phyloP scores from a whole-genome alignment of 1,284 basidiomycete genomes.

The Sporisorium sorghi region DNA sequence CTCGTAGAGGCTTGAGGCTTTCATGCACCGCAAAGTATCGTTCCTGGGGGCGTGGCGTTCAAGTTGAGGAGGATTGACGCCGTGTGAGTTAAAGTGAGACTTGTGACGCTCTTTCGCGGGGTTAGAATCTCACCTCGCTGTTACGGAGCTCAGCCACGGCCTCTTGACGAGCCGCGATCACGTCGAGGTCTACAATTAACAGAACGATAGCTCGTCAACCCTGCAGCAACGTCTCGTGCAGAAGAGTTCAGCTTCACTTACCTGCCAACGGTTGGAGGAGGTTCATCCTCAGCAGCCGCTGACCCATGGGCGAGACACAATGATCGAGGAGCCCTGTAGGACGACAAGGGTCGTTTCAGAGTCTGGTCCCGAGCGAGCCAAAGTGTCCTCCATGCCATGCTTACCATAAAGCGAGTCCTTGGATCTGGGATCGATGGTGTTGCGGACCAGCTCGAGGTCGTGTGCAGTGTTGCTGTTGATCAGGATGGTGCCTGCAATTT shows the following conservation, averaged over 20 bases:
- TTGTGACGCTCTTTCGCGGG: background rate
- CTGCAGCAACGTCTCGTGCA: background rate
- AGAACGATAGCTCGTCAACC: slow-evolving; percentile 12
- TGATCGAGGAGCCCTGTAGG: slow-evolving; percentile 75
- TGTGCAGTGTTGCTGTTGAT: slow-evolving; percentile 87
- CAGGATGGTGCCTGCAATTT: slow-evolving; percentile 78
- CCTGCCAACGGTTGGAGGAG: slow-evolving; percentile 85
- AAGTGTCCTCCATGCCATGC: background rate
- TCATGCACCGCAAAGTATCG: slow-evolving; percentile 78
- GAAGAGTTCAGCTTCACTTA: background rate
- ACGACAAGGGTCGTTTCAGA: background rate
- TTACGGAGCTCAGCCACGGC: slow-evolving; percentile 76
- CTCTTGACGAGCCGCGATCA: slow-evolving; percentile 81
- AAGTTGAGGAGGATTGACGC: background rate
- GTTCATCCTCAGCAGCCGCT: slow-evolving; percentile 80
- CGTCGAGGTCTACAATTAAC: slow-evolving; percentile 72
- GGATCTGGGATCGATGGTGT: slow-evolving; percentile 39
- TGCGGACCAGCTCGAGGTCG: slow-evolving; percentile 82
- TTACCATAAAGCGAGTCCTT: slow-evolving; percentile 47
- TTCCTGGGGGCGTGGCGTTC: slow-evolving; percentile 71
- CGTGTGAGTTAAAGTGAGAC: background rate
- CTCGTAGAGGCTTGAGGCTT: slow-evolving; percentile 76
- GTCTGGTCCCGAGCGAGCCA: no score
- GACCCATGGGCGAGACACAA: slow-evolving; percentile 88
- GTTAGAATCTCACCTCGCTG: slow-evolving; percentile 72